Percentiles rank a stretch among this genome's conserved stretches.
Conservation (phyloP, 352 stramenopile species). For the Globisporangium emineosum region DNA sequence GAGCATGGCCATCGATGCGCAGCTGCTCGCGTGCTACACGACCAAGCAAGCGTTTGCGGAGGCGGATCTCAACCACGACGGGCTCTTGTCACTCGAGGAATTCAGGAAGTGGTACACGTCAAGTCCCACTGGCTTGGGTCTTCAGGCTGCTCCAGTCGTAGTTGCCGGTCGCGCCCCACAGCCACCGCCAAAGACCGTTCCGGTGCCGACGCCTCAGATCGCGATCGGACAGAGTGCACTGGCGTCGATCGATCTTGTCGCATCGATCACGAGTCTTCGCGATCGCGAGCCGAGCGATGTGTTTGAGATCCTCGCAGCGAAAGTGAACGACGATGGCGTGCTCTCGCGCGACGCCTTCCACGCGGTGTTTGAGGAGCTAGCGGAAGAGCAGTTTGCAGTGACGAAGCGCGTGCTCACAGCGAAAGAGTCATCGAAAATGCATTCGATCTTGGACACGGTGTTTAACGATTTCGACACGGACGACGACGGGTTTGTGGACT, state of each 20-base stretch:
- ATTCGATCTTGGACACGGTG: conserved; percentile 53
- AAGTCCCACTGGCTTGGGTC: not conserved
- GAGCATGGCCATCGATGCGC: conserved; percentile 47
- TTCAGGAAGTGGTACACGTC: conserved; percentile 77
- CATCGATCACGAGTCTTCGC: conserved; percentile 51
- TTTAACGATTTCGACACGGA: conserved; percentile 82
- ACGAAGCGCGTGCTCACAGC: conserved; percentile 24
- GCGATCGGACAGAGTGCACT: conserved; percentile 30
- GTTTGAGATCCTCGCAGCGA: conserved; percentile 79
- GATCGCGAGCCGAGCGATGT: conserved; percentile 56
- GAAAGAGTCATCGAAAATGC: conserved; percentile 36
- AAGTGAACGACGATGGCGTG: conserved; percentile 82
- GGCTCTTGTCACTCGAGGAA: conserved; percentile 72
- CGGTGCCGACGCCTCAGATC: not conserved
- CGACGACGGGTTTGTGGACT: conserved; percentile 78
- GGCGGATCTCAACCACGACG: conserved; percentile 83
- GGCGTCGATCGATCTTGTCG: conserved; percentile 56
- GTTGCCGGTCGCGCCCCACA: not conserved
- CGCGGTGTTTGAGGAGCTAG: conserved; percentile 62
- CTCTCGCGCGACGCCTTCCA: conserved; percentile 66
- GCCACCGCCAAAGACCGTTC: conserved; percentile 3
- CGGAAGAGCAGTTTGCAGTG: conserved; percentile 28
- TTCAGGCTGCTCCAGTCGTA: conserved; percentile 2
- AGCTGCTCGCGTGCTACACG: conserved; percentile 64
- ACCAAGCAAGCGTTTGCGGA: conserved; percentile 81